Evolutionary conservation across 1,284 basidiomycete species (phyloP), one percentile per base, ranked within the genome.

Genomic region (Cryptococcus sp.): DNA sequence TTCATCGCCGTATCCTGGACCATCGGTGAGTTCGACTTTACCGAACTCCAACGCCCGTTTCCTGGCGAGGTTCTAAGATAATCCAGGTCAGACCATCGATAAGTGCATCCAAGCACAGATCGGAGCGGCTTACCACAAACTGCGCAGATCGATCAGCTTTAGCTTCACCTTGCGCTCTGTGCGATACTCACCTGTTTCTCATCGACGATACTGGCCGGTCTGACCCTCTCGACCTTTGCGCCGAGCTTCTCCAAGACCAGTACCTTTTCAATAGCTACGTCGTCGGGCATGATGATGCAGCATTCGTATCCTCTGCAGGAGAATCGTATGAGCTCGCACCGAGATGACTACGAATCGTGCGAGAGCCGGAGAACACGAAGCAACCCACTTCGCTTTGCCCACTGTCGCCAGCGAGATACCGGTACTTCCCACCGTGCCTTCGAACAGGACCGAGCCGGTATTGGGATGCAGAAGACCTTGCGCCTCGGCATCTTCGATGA

Each of bases 371-470:
- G 42, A n/a, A 45, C 13, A 3, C 42, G 42, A 16, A 40, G 20
- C 15, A 38, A 72, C 83, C 51, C 68, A 89, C 91, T 90, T 88
- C 10, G 95, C 94, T 60, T 85, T 84, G 5, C 93, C 89, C 47
- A 96, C 88, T 2, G 90, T 96, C 0, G 96, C 94, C 49, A 99
- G 88, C 0, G 93, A 96, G 55, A 99, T 99, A 1, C 95, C 96
- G 0, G 96, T 99, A 2, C 91, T 95, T 0, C 96, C 95, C 1
- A 96, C 92, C 0, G 95, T 99, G 0, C 96, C 96, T 77, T 99
- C 96, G 61, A 98, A 99, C 49, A 99, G 93, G 16, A 93, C 87
- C 0, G 91, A 96, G 2, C 90, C 89, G 0, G 92, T 93, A 66
- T 94, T 78, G 0, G 95, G 96, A 64, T 87, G 84, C 1, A 99